Base-by-base conservation (phyloP, 257 asterid genomes). In the Capsicum baccatum region DNA sequence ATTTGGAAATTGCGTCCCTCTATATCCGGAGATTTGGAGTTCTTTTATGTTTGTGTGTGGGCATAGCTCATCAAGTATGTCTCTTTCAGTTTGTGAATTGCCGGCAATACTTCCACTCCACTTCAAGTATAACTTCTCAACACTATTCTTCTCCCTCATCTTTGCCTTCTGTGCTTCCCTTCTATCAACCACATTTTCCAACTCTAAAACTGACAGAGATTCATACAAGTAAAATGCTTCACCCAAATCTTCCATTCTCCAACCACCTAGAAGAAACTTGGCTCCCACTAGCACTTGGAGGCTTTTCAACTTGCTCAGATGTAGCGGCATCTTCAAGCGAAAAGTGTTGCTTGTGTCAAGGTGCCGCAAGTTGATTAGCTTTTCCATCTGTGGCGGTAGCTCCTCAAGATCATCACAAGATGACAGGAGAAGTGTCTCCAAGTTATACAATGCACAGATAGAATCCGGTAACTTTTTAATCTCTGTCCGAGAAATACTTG, bases 381-480 rank as follows among this genome's bases (percentile, higher is more conserved):
- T 58, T 1, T 35, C 42, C 59, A 74, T 57, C 6, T 48, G 21
- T 5, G 4, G 10, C 4, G 86, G 78, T 58, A 84, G 17, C 76
- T 84, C 66, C 19, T 0, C 9, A 16, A 84, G 83, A 60, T 0
- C 0, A 0, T 0, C 0, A 16, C 86, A 76, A 13, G 0, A 0
- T 44, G 71, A 21, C 52, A 84, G 0, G 60, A 58, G 17, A 63
- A 83, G 79, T 15, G 79, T 83, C 6, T 83, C 83, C 8, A 83
- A 52, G 26, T 83, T 59, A 48, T 44, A 26, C 8, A 76, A 21
- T 2, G 0, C 10, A 48, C 86, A 57, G 5, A 74, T 33, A 0
- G 83, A 60, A 47, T 59, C 39, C 1, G 86, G 83, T 4, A 83
- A 56, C 63, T 9, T 1, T 10, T 0, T 2, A 13, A 83, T 83